Percentiles rank a stretch among this genome's conserved stretches.
These are phyloP conservation scores for Colletotrichum sp. DNA, from an alignment of 2,329 filamentous ascomycete genomes.

Conservation along the genomic window DNA sequence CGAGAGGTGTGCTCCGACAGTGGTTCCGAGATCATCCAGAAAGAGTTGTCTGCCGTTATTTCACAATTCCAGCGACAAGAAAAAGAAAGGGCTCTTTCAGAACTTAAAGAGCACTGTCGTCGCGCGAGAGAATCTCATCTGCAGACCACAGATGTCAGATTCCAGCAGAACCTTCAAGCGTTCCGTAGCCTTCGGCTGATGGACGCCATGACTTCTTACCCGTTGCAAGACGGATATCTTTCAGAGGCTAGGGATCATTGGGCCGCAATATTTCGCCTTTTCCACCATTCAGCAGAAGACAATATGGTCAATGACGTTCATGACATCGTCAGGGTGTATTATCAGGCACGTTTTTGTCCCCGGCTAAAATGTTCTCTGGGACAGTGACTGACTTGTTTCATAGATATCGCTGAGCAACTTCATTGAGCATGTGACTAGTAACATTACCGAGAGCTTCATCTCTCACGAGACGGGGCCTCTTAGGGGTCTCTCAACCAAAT, in stretches of 20 bases:
- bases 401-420: slow-evolving; percentile 27
- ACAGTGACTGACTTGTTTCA: too few relatives aligned
- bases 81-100: neutral
- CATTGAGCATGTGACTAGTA: slow-evolving; percentile 26
- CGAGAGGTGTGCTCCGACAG: too few relatives aligned
- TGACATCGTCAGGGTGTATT: slow-evolving; percentile 40
- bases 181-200: too few relatives aligned
- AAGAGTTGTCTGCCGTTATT: slow-evolving; percentile 4
- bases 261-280: slow-evolving; percentile 6
- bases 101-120: slow-evolving; percentile 1
- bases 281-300: slow-evolving; percentile 24
- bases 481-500: slow-evolving; percentile 25
- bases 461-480: slow-evolving; percentile 24
- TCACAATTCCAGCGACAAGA: neutral
- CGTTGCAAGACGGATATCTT: too few relatives aligned
- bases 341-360: too few relatives aligned
- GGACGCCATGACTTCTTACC: too few relatives aligned
- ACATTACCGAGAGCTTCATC: slow-evolving; percentile 29
- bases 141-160: slow-evolving; percentile 27
- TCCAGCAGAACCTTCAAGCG: too few relatives aligned
- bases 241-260: too few relatives aligned
- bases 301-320: slow-evolving; percentile 39
- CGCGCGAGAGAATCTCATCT: slow-evolving; percentile 22
- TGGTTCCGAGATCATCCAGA: slow-evolving; percentile 20
- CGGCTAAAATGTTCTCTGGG: too few relatives aligned